Evolutionary conservation across 2,329 filamentous ascomycete genomes (phyloP).

Genomic region (Pseudogymnoascus sp.): DNA sequence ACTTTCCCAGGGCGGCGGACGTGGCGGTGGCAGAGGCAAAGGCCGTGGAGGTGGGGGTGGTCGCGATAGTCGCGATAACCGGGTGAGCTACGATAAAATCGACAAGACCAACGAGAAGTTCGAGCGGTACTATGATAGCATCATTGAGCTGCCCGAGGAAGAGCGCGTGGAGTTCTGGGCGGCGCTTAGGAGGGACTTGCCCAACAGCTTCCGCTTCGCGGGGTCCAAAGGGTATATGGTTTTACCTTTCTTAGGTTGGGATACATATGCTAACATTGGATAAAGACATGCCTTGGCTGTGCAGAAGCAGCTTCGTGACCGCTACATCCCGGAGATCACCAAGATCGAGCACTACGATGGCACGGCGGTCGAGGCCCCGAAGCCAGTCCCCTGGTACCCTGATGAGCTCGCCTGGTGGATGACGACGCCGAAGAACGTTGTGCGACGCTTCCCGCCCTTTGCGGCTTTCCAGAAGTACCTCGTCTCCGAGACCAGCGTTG

Average conservation of each 20-base stretch:
- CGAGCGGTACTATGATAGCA: conserved; percentile 75
- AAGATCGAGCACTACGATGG: conserved; percentile 78
- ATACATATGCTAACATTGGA: neutral
- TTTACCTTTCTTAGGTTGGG: neutral
- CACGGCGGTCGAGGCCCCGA: conserved; percentile 69
- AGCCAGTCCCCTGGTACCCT: conserved; percentile 83
- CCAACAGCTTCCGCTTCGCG: conserved; percentile 96
- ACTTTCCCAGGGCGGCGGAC: conserved; percentile 11
- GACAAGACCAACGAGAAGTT: conserved; percentile 75
- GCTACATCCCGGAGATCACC: conserved; percentile 85
- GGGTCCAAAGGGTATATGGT: conserved; percentile 73
- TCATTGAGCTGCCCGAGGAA: conserved; percentile 65
- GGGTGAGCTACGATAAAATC: conserved; percentile 46
- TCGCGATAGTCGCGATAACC: conserved; percentile 30
- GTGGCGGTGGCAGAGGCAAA: conserved; percentile 18
- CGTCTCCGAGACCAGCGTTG: conserved; percentile 91
- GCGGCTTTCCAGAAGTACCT: conserved; percentile 95
- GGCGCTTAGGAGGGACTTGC: conserved; percentile 72
- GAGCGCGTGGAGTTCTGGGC: conserved; percentile 81
- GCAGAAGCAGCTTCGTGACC: conserved; percentile 75
- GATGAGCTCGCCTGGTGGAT: conserved; percentile 94
- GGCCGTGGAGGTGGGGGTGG: conserved; percentile 28
- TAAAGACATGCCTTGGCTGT: conserved; percentile 81
- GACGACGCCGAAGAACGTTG: conserved; percentile 93
- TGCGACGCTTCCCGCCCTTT: conserved; percentile 89